Evolutionary conservation across 495 filamentous ascomycete species (phyloP), one percentile per base, ranked within the genome.

Genomic region (Aspergillus egyptiacus): DNA sequence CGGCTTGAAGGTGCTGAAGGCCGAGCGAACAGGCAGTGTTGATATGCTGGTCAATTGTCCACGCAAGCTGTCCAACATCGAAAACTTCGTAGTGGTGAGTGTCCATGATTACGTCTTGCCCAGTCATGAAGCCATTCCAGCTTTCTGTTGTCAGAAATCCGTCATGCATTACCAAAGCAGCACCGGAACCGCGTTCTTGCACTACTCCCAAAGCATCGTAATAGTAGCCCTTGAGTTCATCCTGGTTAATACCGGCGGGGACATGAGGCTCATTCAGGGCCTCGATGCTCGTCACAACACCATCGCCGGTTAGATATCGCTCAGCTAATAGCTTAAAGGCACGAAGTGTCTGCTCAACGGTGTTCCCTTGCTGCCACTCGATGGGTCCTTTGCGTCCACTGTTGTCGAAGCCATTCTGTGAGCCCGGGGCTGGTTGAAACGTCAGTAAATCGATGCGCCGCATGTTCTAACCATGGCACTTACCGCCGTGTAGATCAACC

Each of bases 371-470:
- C 46, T 76, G 75, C 86, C 85, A 89, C 9, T 75, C 56, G 32
- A 89, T 76, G 5, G 67, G 47, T n/a, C 84, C 87, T 51, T 76
- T 76, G 44, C 71, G 70, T 7, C 86, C 86, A 35, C 74, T 80
- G 63, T 90, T 89, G 61, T 89, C 88, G 62, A 88, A 89, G 14
- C 87, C 87, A 55, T 91, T 91, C 60, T 91, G 87, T 19, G 80
- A 85, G 8, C 84, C 86, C 17, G 86, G 87, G 15, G 79, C 84
- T 77, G 50, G 5, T 30, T 11, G 15, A n/a, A 14, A 14, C 50
- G 37, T 69, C 59, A 49, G 61, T 6, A 59, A 11, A 6, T 0
- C 9, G 2, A 6, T 17, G 9, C 17, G 27, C 10, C 34, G 10
- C 2, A n/a, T n/a, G n/a, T 14, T n/a, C 25, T 11, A 27, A 11